Evolutionary conservation across 805 yeast species (phyloP), one percentile per base, ranked within the genome.

Genomic region (Metschnikowia noctiluminum): DNA sequence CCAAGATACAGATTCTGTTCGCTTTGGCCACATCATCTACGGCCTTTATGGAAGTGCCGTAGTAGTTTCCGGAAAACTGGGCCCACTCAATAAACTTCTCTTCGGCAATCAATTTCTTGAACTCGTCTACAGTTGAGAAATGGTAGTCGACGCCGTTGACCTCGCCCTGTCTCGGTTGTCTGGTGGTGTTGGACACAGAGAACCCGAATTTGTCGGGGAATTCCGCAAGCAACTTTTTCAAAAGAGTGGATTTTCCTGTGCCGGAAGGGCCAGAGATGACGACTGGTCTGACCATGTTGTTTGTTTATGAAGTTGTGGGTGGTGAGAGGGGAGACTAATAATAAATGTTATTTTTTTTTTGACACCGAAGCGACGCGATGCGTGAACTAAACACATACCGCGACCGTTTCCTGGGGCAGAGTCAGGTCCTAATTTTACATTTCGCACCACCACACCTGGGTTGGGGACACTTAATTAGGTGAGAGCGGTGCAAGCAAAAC

Each of bases 181-280:
- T 81, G 13, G 99, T 94, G 47, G 99, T 89, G 70, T 89, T 82
- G 37, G 97, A 90, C 36, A 94, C 89, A 43, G 96, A 88, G 69
- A 94, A 94, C 3, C 98, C 99, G 71, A 94, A 94, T 53, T 76
- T 80, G 58, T 79, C 84, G 52, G 99, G 99, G 69, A 67, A 90
- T 67, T 92, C 98, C 41, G 87, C 90, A 63, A 94, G 87, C 56
- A 94, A 76, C 66, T 84, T 86, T 73, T 94, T 90, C 65, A 94
- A 77, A 47, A 94, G 76, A 11, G 99, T 94, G 57, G 97, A 89
- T 70, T 94, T 94, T 55, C 99, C 99, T 35, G 97, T 78, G 38
- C 92, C 96, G 44, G 97, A 89, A 48, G 99, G 99, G 57, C 99
- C 99, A 38, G 97, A 90, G 53, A 94, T 79, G 55, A 94, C 97